Evolutionary conservation across 805 yeast genomes (phyloP), one percentile per base, ranked within the genome.

Genomic region (Brettanomyces bruxellensis): DNA sequence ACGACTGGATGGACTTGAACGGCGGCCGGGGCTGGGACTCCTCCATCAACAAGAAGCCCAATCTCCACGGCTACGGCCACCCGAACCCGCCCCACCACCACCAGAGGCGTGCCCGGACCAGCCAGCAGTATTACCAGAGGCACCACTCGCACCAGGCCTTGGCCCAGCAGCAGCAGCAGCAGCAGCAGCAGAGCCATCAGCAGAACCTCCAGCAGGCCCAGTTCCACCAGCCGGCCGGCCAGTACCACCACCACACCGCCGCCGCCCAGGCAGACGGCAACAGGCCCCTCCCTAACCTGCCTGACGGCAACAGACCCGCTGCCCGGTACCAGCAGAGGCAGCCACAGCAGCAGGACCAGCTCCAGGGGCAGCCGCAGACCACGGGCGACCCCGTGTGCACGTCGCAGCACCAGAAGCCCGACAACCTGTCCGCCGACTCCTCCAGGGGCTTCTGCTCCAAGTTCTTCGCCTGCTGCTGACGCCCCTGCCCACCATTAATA

Each of bases 21-120:
- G 87, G 86, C 47, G 98, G 98, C 49, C 81, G 83, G 64, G 98
- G 98, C 45, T 91, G 96, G 96, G 98, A 93, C 67, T 77, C 86
- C 30, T 71, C 85, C 18, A 79, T 84, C 51, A 89, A 89, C 67
- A 89, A 88, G 64, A 90, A 90, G 66, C 95, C 96, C 46, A 90
- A 90, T 60, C 69, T 90, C 52, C 97, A 90, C 65, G 98, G 98
- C 39, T 90, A 90, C 64, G 97, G 97, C 34, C 93, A 89, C 64
- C 96, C 96, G 51, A 85, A 82, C 56, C 96, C 96, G 47, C 83
- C 83, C 44, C 78, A 75, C 38, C 69, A 66, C 55, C 71, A 66
- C 40, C 71, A 68, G 55, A 66, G 65, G 52, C 59, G 60, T 49
- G 60, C 65, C 52, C 50, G 65, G 44, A 54, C 61, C 52, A 60